A percentile compares a stretch with the other conserved stretches of the same genome.
These are phyloP conservation scores for Fusarium bactridioides DNA, from an alignment of 2,329 filamentous ascomycete species.

Conservation along the genomic window DNA sequence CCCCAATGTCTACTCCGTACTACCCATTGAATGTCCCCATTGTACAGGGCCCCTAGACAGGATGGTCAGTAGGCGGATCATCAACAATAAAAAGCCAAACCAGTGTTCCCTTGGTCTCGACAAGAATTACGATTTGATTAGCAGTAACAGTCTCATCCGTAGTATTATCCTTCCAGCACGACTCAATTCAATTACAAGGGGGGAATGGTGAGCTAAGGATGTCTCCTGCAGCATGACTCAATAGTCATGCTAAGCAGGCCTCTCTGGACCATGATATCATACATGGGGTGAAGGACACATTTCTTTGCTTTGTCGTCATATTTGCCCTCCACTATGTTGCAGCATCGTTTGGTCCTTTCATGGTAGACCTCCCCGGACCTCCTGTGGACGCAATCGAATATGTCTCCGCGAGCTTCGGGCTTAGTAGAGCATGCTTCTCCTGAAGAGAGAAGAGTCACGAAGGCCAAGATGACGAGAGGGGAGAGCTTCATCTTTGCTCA, in stretches of 20 bases:
- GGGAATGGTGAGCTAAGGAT: too few species aligned
- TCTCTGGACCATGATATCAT: too few species aligned
- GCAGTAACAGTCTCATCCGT: not conserved
- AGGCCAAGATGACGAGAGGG: too few species aligned
- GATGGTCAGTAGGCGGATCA: not conserved
- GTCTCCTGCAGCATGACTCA: too few species aligned
- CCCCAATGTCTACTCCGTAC: not conserved
- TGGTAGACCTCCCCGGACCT: fast-evolving
- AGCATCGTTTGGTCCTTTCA: fast-evolving
- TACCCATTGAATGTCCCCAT: not conserved
- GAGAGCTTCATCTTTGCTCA: too few species aligned
- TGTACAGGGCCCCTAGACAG: not conserved
- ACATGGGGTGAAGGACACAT: too few species aligned
- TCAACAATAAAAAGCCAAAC: fast-evolving
- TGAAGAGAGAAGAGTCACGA: too few species aligned
- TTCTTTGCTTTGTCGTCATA: fast-evolving
- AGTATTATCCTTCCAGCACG: not conserved
- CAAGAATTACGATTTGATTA: not conserved
- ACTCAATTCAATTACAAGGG: too few species aligned
- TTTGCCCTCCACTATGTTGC: fast-evolving
- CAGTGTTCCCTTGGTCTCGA: not conserved
- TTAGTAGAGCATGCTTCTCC: fast-evolving
- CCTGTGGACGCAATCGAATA: too few species aligned
- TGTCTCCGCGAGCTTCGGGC: too few species aligned
- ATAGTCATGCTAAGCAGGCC: too few species aligned